Percentiles rank a stretch among this genome's conserved stretches.
Evolutionary conservation across 164 flowering plant species (phyloP).

Genomic region (Kingdonia uniflora): DNA sequence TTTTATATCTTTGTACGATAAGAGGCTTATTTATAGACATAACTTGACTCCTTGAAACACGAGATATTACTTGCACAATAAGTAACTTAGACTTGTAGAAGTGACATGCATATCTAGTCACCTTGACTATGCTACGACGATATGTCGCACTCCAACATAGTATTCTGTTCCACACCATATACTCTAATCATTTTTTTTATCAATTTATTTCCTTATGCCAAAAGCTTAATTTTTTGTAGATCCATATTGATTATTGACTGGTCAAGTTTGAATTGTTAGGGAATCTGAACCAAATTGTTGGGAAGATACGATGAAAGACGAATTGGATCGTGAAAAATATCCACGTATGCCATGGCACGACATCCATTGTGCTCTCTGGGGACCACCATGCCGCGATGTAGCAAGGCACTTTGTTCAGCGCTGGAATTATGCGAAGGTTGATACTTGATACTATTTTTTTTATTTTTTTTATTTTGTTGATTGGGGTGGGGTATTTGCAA

Average conservation of each 20-base stretch:
- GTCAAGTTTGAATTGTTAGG: constrained; percentile 24
- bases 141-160: too few relatives aligned
- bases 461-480: background rate
- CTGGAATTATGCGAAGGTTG: constrained; percentile 98
- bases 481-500: too few relatives aligned
- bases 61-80: too few relatives aligned
- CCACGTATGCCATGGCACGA: constrained; percentile 99
- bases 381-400: constrained; percentile 95
- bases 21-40: too few relatives aligned
- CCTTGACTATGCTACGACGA: too few relatives aligned
- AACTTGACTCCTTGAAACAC: too few relatives aligned
- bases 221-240: background rate
- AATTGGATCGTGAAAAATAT: constrained; percentile 73
- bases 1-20: too few relatives aligned
- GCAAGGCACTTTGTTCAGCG: constrained; percentile 99
- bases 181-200: too few relatives aligned
- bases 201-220: too few relatives aligned
- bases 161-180: too few relatives aligned
- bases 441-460: constrained; percentile 3
- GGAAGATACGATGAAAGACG: constrained; percentile 96
- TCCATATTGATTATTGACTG: background rate
- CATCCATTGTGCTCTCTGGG: constrained; percentile 99
- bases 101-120: too few relatives aligned
- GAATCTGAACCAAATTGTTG: constrained; percentile 99
- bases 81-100: too few relatives aligned